phyloP scores from a whole-genome alignment of 2,329 filamentous ascomycete genomes.

The Alternaria gansuensis region DNA sequence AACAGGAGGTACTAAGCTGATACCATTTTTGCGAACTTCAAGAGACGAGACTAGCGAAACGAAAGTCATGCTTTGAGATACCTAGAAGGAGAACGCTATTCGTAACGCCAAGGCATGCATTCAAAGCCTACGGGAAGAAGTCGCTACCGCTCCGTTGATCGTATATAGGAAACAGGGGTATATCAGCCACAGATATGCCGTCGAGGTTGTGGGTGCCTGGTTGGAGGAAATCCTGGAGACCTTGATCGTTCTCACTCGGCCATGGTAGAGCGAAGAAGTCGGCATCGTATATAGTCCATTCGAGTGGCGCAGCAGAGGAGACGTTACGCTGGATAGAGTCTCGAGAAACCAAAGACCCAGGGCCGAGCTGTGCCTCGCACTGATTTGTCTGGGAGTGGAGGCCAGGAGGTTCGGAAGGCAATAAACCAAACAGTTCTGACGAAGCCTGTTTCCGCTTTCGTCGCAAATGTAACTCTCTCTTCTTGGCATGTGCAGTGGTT shows the following conservation, averaged over 20 bases:
- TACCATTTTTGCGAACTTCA: constrained; percentile 63
- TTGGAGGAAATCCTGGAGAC: constrained; percentile 44
- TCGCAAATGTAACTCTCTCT: constrained; percentile 35
- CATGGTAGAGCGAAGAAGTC: constrained; percentile 46
- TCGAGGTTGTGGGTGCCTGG: constrained; percentile 43
- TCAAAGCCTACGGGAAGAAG: constrained; percentile 16
- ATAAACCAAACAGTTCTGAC: constrained; percentile 42
- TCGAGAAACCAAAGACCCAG: constrained; percentile 10
- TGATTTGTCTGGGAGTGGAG: neutral
- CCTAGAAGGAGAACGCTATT: neutral
- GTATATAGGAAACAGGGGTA: constrained; percentile 45
- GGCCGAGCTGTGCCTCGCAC: constrained; percentile 9
- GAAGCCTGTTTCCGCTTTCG: constrained; percentile 42
- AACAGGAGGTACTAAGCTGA: constrained; percentile 63
- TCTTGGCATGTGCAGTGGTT: constrained; percentile 37
- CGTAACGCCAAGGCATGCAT: neutral
- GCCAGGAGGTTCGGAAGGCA: constrained; percentile 23
- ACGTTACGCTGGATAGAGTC: constrained; percentile 15
- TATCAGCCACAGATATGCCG: constrained; percentile 44
- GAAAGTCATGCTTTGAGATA: constrained; percentile 30
- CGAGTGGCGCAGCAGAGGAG: constrained; percentile 24
- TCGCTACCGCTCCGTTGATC: constrained; percentile 35
- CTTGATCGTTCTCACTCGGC: constrained; percentile 45
- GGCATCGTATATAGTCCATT: constrained; percentile 47
- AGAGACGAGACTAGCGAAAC: constrained; percentile 61